These are phyloP conservation scores for Dioscorea zingiberensis DNA, from an alignment of 106 monocot species.

Conservation along the genomic window DNA sequence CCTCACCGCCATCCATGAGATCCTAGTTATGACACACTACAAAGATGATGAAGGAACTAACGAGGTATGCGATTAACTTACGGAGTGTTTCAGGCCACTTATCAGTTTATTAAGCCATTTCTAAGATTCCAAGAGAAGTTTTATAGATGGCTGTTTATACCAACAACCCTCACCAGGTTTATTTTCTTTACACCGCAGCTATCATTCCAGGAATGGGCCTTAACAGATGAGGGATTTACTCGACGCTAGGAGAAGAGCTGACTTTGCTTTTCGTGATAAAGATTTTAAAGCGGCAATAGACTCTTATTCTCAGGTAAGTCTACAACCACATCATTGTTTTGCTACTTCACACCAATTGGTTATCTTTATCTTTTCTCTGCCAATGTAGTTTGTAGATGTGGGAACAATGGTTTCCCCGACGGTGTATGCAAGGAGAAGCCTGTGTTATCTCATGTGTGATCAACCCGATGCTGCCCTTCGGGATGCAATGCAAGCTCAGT, in stretches of 20 bases:
- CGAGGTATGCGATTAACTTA: conserved; percentile 43
- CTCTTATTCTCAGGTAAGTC: conserved; percentile 72
- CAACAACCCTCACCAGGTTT: too few species aligned
- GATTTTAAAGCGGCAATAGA: conserved; percentile 82
- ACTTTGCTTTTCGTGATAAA: conserved; percentile 87
- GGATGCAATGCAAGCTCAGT: conserved; percentile 71
- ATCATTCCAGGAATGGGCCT: conserved; percentile 95
- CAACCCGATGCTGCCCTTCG: conserved; percentile 58
- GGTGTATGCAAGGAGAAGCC: conserved; percentile 50
- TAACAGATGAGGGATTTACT: conserved; percentile 89
- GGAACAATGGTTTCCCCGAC: conserved; percentile 73
- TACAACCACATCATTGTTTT: too few species aligned
- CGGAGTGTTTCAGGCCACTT: too few species aligned
- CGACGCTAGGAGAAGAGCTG: conserved; percentile 76
- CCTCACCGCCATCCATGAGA: conserved; percentile 92
- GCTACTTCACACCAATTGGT: too few species aligned
- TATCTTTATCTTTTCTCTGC: too few species aligned
- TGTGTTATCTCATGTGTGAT: conserved; percentile 62
- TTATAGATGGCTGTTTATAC: too few species aligned
- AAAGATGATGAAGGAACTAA: conserved; percentile 92
- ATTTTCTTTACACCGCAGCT: conserved; percentile 33
- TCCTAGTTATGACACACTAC: conserved; percentile 72
- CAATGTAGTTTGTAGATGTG: conserved; percentile 41
- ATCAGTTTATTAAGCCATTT: background rate
- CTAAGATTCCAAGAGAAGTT: too few species aligned